Percentiles rank a stretch among this genome's conserved stretches.
phyloP scores from a whole-genome alignment of 2,329 filamentous ascomycete genomes.

The Alternaria dauci region DNA sequence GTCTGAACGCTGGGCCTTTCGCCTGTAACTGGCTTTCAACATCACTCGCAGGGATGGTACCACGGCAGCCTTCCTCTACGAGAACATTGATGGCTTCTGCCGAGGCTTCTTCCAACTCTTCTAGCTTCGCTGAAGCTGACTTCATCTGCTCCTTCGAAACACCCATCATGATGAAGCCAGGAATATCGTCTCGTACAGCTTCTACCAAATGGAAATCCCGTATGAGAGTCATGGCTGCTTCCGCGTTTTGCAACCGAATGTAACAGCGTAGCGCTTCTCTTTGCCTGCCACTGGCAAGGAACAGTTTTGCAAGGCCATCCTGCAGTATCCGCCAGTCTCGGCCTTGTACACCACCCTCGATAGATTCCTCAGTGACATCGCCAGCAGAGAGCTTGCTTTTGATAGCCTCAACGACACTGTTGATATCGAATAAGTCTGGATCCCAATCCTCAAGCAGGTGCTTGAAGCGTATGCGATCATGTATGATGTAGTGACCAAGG shows the following conservation, averaged over 20 bases:
- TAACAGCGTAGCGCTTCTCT: conserved; percentile 88
- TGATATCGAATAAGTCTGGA: conserved; percentile 81
- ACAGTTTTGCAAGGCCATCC: conserved; percentile 83
- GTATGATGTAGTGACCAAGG: conserved; percentile 85
- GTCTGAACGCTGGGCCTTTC: conserved; percentile 57
- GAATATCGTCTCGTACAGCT: conserved; percentile 87
- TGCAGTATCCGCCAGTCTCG: conserved; percentile 91
- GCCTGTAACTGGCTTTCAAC: conserved; percentile 81
- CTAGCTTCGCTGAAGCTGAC: conserved; percentile 70
- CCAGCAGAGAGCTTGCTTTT: conserved; percentile 82
- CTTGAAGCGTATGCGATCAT: conserved; percentile 76
- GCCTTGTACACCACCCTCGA: conserved; percentile 75
- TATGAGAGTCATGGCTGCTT: conserved; percentile 86
- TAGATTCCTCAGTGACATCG: conserved; percentile 76
- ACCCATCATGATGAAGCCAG: conserved; percentile 85
- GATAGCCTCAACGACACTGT: conserved; percentile 77
- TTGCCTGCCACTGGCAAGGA: conserved; percentile 80
- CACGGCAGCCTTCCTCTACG: conserved; percentile 89
- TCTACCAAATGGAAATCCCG: conserved; percentile 89
- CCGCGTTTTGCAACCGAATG: conserved; percentile 89
- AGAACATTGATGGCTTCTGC: conserved; percentile 85
- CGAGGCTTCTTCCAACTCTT: conserved; percentile 80
- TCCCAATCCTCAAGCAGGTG: conserved; percentile 86
- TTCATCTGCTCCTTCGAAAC: conserved; percentile 75
- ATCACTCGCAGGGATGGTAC: conserved; percentile 77